Percentiles rank a stretch among this genome's conserved stretches.
Conservation (phyloP, 2,329 filamentous ascomycete genomes). For the Dryadomyces quercivorus region DNA sequence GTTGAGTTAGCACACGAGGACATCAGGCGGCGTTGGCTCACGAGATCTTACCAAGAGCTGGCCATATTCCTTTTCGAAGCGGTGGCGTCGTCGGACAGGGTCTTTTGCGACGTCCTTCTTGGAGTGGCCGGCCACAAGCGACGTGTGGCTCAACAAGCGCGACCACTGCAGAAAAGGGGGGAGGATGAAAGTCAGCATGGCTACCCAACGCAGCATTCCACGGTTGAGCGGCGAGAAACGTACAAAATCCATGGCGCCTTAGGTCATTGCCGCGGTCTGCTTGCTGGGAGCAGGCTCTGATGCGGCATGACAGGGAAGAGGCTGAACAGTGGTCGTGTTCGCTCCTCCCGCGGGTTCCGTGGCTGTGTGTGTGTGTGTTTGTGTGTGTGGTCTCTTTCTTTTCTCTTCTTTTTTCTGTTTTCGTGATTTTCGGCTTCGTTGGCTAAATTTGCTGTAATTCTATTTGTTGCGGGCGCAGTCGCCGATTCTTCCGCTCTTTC, state of each 20-base stretch:
- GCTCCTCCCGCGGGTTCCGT: not conserved
- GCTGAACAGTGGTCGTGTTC: not conserved
- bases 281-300: not conserved
- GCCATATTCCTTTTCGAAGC: conserved; percentile 55
- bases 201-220: not conserved
- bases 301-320: not conserved
- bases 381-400: not conserved
- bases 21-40: not conserved
- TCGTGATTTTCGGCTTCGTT: not conserved
- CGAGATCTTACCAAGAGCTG: conserved; percentile 41
- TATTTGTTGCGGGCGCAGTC: no score
- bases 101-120: conserved; percentile 50
- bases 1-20: not conserved
- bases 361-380: not conserved
- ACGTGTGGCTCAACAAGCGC: conserved; percentile 51
- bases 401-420: not conserved
- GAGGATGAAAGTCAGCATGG: not conserved
- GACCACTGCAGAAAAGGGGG: conserved; percentile 39
- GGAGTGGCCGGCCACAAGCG: conserved; percentile 42
- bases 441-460: no score
- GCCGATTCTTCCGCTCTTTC: not conserved
- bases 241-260: conserved; percentile 45
- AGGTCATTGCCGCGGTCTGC: conserved; percentile 29
- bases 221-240: conserved; percentile 15
- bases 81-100: conserved; percentile 50